A percentile compares a stretch with the other conserved stretches of the same genome.
These are phyloP conservation scores for Yamadazyma sp. DNA, from an alignment of 1,139 yeast genomes.

Conservation along the genomic window DNA sequence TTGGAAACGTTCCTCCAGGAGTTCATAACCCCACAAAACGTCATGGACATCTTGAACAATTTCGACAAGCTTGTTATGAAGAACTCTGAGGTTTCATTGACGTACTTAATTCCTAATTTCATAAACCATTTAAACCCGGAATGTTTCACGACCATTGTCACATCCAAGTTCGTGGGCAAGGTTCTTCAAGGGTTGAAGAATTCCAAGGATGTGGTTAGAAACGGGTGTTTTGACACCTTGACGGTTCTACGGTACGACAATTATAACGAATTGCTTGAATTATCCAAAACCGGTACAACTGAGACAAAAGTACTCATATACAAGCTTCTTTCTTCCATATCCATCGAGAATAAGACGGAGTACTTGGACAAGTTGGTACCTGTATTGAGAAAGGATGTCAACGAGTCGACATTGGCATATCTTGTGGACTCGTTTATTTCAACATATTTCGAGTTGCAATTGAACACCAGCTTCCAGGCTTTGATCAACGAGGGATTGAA, in stretches of 20 bases:
- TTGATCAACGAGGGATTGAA: slow-evolving; percentile 56
- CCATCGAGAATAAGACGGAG: slow-evolving; percentile 18
- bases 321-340: slow-evolving; percentile 26
- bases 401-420: slow-evolving; percentile 59
- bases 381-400: slow-evolving; percentile 67
- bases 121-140: slow-evolving; percentile 32
- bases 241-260: slow-evolving; percentile 20
- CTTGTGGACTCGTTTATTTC: slow-evolving; percentile 51
- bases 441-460: slow-evolving; percentile 32
- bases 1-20: slow-evolving; percentile 11
- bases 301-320: slow-evolving; percentile 56
- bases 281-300: slow-evolving; percentile 60
- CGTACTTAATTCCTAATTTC: slow-evolving; percentile 50
- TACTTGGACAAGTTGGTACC: slow-evolving; percentile 48
- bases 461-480: slow-evolving; percentile 19
- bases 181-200: slow-evolving; percentile 70
- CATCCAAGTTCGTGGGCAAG: slow-evolving; percentile 56
- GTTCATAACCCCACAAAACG: slow-evolving; percentile 32
- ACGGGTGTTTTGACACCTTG: slow-evolving; percentile 49
- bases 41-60: slow-evolving; percentile 45
- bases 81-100: slow-evolving; percentile 74
- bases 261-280: slow-evolving; percentile 49
- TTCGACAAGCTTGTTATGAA: slow-evolving; percentile 78
- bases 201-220: slow-evolving; percentile 63
- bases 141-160: slow-evolving; percentile 16